These are phyloP conservation scores for Cryphonectria nitschkei DNA, from an alignment of 2,329 filamentous ascomycete genomes.

Conservation along the genomic window DNA sequence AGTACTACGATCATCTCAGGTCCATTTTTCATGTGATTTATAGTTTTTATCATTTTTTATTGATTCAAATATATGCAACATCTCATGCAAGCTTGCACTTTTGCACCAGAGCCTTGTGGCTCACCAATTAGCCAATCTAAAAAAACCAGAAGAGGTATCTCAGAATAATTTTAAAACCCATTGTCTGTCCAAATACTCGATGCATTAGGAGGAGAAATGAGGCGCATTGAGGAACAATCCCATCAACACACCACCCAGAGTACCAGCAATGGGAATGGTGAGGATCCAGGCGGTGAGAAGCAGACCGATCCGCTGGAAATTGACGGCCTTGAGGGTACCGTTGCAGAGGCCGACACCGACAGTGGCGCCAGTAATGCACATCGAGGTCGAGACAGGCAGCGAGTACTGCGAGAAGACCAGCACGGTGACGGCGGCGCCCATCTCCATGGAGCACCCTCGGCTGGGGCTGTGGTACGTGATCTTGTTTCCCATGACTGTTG, in stretches of 20 bases:
- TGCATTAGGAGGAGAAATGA: constrained; percentile 46
- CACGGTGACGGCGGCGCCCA: constrained; percentile 77
- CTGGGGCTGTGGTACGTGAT: constrained; percentile 69
- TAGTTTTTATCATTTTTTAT: not conserved
- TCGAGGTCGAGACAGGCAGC: constrained; percentile 75
- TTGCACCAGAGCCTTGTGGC: no score
- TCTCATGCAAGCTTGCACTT: not conserved
- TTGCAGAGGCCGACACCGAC: constrained; percentile 81
- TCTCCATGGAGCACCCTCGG: constrained; percentile 72
- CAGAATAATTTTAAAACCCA: no score
- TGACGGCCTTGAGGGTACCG: constrained; percentile 71
- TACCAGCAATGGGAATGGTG: constrained; percentile 66
- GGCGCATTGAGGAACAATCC: constrained; percentile 59
- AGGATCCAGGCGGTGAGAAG: constrained; percentile 69
- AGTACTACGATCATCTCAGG: no score
- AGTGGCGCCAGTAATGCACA: constrained; percentile 81
- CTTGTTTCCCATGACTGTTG: constrained; percentile 76
- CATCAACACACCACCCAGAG: constrained; percentile 57
- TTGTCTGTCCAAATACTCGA: no score
- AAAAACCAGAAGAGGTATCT: not conserved
- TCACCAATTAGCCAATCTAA: not conserved
- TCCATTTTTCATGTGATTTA: not conserved
- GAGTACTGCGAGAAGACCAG: constrained; percentile 76
- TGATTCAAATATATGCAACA: not conserved
- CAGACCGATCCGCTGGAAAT: constrained; percentile 73